Evolutionary conservation across 768 basidiomycete species (phyloP), one percentile per base, ranked within the genome.

Genomic region (Leccinum truebloodii): DNA sequence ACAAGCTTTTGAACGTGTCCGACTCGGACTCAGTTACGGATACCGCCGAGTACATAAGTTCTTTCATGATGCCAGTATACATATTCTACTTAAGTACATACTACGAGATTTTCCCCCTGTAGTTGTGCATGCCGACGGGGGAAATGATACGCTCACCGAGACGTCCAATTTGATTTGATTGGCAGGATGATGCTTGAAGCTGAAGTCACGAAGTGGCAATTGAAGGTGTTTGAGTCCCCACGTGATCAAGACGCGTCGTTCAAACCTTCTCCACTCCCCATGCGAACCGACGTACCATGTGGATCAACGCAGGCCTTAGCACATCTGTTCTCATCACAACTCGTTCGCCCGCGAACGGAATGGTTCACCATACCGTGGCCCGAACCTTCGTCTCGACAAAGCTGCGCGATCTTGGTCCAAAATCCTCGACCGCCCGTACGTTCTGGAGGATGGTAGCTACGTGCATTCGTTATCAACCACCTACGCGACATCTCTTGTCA

Each of bases 321-420:
- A 70, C 71, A 46, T 66, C 61, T 4, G 41, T 72, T 44, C 68
- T 72, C 55, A 68, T 68, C 20, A 68, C 68, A 10, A 56, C 62
- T 6, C 8, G n/a, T 35, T 59, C 68, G 2, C 68, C 71, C 3
- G 70, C 71, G 14, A 71, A 72, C 26, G 70, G 70, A 41, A 71
- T 72, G 70, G 54, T 70, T 32, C 68, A 70, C 24, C 70, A 70
- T 41, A 59, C 63, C n/a, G 63, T 72, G 16, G 71, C 68, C 28
- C 66, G 54, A 24, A 70, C 57, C 48, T 72, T 70, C 22, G 63
- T 70, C 34, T 62, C 70, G 2, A 72, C 63, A 49, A 72, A 60
- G 53, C 54, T 72, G 24, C 69, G 63, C 58, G 63, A 72, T 16
- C 58, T 70, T 32, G 68, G 69, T 26, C 68, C 70, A 53, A 70